Base-by-base conservation (phyloP, 352 stramenopile species). In the Phytophthora tubulina region DNA sequence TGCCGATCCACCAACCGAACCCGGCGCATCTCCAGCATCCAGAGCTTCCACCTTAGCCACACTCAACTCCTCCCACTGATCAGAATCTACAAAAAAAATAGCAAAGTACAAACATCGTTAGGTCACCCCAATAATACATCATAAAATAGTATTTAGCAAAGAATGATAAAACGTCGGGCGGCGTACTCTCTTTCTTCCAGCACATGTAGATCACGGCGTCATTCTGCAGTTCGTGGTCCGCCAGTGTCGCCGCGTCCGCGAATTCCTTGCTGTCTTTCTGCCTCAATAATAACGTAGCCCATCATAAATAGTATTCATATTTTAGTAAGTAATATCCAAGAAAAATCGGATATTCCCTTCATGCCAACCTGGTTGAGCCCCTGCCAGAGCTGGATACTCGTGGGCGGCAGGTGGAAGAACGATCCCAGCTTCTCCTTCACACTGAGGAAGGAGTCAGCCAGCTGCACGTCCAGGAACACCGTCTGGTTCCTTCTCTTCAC, bases 401-500 rank as follows among this genome's bases (percentile, higher is more conserved):
- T 60, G 9, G 85, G 60, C 48, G 82, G 74, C 30, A 89, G 50
- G 8, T 91, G 73, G 64, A 97, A 85, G 33, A 97, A 63, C 35
- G 75, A 70, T 45, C 76, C 85, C 39, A 95, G 73, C 73, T 92
- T 93, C 67, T 94, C 86, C 70, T 96, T 96, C 10, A 97, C 81
- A 63, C 72, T 87, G 30, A 88, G 74, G 71, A 97, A 96, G 39
- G 85, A 90, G 53, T 97, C 90, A 17, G 69, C 65, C 41, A 89
- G 79, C 69, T 95, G 79, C 57, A 92, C 87, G 71, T 96, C 85
- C 71, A 97, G 67, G 70, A 97, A 97, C 38, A 97, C 84, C 17
- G 90, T 97, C 79, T 94, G 88, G 68, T 84, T 92, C 44, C 84
- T 73, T 60, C 91, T 81, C 86, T 97, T 97, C n/a, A 97, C 80